These are phyloP conservation scores for Paraglomus brasilianum DNA, from an alignment of 192 early-diverging fungal species.

Conservation along the genomic window DNA sequence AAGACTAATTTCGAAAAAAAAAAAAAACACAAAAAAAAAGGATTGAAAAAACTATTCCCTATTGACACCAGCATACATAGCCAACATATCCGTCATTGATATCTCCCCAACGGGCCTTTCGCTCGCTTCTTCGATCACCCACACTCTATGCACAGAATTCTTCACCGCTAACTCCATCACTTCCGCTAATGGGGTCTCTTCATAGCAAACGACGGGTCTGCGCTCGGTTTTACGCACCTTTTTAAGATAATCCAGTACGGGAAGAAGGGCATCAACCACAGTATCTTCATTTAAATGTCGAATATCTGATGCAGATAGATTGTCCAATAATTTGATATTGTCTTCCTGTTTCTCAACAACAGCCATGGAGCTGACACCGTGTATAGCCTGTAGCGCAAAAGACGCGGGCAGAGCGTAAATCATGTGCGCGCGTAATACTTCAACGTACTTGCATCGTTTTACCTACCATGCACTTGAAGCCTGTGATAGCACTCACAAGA, in stretches of 20 bases:
- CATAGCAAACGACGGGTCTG: background rate
- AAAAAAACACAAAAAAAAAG: too few relatives aligned
- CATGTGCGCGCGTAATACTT: background rate
- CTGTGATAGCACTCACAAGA: background rate
- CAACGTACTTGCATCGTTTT: background rate
- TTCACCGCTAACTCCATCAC: background rate
- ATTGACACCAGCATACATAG: background rate
- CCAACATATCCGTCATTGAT: background rate
- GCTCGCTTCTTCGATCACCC: background rate
- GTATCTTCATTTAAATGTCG: background rate
- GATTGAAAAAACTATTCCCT: too few relatives aligned
- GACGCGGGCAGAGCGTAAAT: too few relatives aligned
- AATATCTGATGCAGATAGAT: conserved; percentile 9
- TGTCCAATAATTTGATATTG: background rate
- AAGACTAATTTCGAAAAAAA: too few relatives aligned
- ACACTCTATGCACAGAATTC: conserved; percentile 6
- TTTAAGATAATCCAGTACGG: background rate
- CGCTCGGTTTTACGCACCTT: background rate
- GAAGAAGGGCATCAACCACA: background rate
- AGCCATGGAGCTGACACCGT: background rate
- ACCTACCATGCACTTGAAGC: background rate
- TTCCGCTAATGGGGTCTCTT: background rate
- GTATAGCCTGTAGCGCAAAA: background rate
- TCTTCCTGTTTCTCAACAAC: background rate
- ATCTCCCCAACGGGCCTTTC: background rate